Evolutionary conservation across 2,329 filamentous ascomycete genomes (phyloP).

Genomic region (Trichoderma lentiforme): DNA sequence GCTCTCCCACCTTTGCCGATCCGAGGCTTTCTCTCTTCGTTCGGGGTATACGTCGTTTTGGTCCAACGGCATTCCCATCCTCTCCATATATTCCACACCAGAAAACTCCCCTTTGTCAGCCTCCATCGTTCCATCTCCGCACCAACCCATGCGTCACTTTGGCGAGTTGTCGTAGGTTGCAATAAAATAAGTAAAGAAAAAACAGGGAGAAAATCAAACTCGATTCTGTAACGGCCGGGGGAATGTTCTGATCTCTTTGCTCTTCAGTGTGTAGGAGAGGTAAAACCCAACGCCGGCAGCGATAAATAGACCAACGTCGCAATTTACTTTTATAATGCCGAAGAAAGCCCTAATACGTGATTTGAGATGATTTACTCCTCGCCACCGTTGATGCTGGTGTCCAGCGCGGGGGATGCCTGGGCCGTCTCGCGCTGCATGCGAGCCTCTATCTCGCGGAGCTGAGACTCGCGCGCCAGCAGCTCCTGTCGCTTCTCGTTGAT

Average conservation of each 20-base stretch:
- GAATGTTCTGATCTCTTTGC: conserved; percentile 42
- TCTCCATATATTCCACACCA: conserved; percentile 17
- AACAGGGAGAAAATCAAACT: conserved; percentile 36
- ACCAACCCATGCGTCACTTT: conserved; percentile 27
- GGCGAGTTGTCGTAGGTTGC: conserved; percentile 22
- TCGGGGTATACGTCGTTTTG: conserved; percentile 23
- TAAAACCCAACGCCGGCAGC: conserved; percentile 49
- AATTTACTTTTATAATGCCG: conserved; percentile 33
- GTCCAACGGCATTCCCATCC: conserved; percentile 16
- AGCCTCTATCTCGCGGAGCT: conserved; percentile 97
- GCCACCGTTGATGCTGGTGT: conserved; percentile 57
- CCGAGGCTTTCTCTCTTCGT: conserved; percentile 20
- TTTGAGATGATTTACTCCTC: conserved; percentile 41
- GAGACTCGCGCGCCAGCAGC: conserved; percentile 92
- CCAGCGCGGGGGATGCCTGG: conserved; percentile 39
- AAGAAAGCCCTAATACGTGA: conserved; percentile 32
- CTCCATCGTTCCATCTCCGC: conserved; percentile 31
- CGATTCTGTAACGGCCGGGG: conserved; percentile 37
- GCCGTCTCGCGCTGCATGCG: conserved; percentile 86
- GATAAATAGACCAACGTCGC: conserved; percentile 46
- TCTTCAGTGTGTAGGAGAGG: conserved; percentile 40
- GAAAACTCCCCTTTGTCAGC: conserved; percentile 24
- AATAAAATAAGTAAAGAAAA: conserved; percentile 22
- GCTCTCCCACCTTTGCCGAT: conserved; percentile 16
- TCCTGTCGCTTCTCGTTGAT: conserved; percentile 99